phyloP scores from a whole-genome alignment of 1,284 basidiomycete species.

The Apiotrichum sp. region DNA sequence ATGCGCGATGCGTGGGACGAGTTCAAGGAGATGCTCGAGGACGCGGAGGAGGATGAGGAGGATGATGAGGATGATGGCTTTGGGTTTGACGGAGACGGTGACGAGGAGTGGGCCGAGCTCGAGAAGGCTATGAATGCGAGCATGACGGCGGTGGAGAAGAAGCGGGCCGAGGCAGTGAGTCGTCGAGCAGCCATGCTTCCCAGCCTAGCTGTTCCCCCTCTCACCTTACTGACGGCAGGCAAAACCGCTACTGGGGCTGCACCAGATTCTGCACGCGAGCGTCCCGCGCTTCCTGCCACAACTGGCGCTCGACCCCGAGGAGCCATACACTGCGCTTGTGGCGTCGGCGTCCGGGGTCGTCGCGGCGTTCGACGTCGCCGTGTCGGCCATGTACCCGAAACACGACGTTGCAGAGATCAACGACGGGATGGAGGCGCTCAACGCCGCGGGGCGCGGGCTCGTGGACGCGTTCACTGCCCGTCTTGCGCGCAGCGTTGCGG shows the following conservation, averaged over 20 bases:
- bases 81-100: constrained; percentile 12
- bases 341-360: constrained; percentile 15
- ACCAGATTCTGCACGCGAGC: constrained; percentile 36
- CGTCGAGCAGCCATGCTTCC: not conserved
- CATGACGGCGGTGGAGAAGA: constrained; percentile 24
- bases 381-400: constrained; percentile 31
- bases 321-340: constrained; percentile 18
- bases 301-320: constrained; percentile 12
- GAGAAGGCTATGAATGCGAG: constrained; percentile 25
- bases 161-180: constrained; percentile 33
- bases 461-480: constrained; percentile 3
- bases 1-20: constrained; percentile 42
- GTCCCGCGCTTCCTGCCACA: constrained; percentile 30
- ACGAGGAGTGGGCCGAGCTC: constrained; percentile 34
- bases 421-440: constrained; percentile 18
- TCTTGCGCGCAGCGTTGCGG: not conserved
- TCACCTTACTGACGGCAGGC: constrained; percentile 19
- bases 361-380: constrained; percentile 31
- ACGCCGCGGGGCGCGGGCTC: constrained; percentile 12
- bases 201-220: no score
- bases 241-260: constrained; percentile 34
- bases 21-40: constrained; percentile 39
- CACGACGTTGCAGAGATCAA: constrained; percentile 35
- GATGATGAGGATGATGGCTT: constrained; percentile 14
- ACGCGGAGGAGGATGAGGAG: constrained; percentile 19